These are phyloP conservation scores for Coemansia sp. DNA, from an alignment of 192 early-diverging fungal species.

Conservation along the genomic window DNA sequence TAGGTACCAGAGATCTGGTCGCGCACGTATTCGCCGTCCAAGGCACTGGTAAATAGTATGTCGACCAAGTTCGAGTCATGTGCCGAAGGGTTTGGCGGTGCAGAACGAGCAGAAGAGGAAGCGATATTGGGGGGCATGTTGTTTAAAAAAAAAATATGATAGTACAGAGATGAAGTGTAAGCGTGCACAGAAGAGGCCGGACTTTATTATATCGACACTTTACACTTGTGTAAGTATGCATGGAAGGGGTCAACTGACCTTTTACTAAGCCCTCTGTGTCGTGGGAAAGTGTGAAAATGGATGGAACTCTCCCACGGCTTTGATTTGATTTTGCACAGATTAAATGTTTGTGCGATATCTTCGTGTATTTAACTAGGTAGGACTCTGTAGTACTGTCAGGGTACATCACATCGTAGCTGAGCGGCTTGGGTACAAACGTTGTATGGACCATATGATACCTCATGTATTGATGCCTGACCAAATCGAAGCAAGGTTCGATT, in stretches of 20 bases:
- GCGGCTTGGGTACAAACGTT: no score
- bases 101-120: background rate
- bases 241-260: background rate
- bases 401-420: no score
- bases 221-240: no score
- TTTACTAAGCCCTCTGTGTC: background rate
- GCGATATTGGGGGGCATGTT: background rate
- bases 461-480: no score
- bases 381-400: no score
- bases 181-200: background rate
- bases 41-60: slow-evolving; percentile 33
- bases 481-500: no score
- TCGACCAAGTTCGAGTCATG: slow-evolving; percentile 45
- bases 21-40: slow-evolving; percentile 46
- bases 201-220: no score
- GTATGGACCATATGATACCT: no score
- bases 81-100: slow-evolving; percentile 8
- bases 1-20: slow-evolving; percentile 46
- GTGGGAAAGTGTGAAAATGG: background rate
- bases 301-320: background rate
- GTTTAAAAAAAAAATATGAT: background rate
- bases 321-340: background rate
- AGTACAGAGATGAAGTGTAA: background rate
- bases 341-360: background rate
- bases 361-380: no score